Base-by-base conservation (phyloP, 208 protist species). In the Leptomonas seymouri region DNA sequence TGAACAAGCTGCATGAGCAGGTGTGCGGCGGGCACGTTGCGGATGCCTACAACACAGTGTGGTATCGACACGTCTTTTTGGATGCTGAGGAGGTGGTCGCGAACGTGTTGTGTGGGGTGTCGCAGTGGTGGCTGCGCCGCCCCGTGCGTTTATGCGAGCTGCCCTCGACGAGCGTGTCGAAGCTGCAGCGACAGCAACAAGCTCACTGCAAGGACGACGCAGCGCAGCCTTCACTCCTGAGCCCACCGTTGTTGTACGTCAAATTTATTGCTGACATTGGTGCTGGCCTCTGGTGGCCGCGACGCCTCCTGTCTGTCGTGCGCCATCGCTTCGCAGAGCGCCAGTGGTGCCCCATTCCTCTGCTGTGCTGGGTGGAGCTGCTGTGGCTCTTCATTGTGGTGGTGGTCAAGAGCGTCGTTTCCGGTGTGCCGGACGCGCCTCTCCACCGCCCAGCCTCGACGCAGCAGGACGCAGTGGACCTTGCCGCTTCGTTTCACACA, bases 81-180 rank as follows among this genome's bases (percentile, higher is more conserved):
- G 34, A 48, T 18, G 55, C 54, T 27, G 54, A 41, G 16, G 57
- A 71, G 44, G 72, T 69, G 1, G 53, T 74, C 11, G 16, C 34
- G 0, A 58, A 70, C 9, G 66, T 77, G 31, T 49, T 89, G 50
- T 71, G 79, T 34, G 73, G 60, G 6, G 74, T 75, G 42, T 78
- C 69, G 4, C 70, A 41, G 57, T 89, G 84, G 84, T 89, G 84
- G 84, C 58, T 89, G 60, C 71, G 82, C 67, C 79, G 83, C 20
- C 49, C 79, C 1, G 63, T 89, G 15, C 53, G 11, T 14, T 21
- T 30, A 25, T 23, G 49, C 25, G 83, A 89, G 25, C 73, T 89
- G 48, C 74, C 77, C 4, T 55, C 77, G 16, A 51, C 72, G 0
- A 41, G 23, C 5, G 31, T 64, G 23, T 12, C 39, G 6, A 8